Evolutionary conservation across 2,329 filamentous ascomycete genomes (phyloP), one percentile per base, ranked within the genome.

Genomic region (Hypoxylon sp.): DNA sequence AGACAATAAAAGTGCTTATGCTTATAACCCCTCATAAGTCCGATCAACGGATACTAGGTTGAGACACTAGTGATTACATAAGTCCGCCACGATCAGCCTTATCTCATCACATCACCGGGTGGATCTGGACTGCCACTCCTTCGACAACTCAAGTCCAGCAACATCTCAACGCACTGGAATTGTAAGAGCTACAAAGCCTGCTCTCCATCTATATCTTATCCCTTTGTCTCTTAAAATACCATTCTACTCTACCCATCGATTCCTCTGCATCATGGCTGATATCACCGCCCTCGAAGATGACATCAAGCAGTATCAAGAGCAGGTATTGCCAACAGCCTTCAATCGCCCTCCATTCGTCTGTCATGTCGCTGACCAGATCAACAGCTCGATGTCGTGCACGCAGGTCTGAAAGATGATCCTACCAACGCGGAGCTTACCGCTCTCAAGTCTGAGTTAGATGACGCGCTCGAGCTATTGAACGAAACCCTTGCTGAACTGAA

Each of bases 401-500:
- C 85, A 52, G 89, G 90, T 65, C 85, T 96, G 55, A 87, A 89
- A 74, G 87, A 90, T 74, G 91, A 95, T 70, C 88, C 92, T 63
- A 88, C 89, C 57, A 94, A 92, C 75, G 80, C 80, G 69, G 92
- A 94, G 75, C 86, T 96, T 70, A 83, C 88, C 70, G 85, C 83
- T 71, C 85, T 97, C 73, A 88, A 89, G 77, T 80, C 84, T 73
- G 92, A 96, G 81, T 86, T 97, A 78, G 84, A 91, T 81, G 84
- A 88, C 78, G 86, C 91, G 76, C 89, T 98, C 76, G 82, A 84
- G 73, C 84, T 92, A 67, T 86, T 92, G 76, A 86, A 93, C 79
- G 87, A 88, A 72, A 86, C 88, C 69, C 89, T 97, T 75, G 88
- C 88, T 78, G 90, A 95, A 76, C 83, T 95, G 74, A 88, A 90